Conservation (phyloP, 2,329 filamentous ascomycete species). For the Ceratocystis papillata region DNA sequence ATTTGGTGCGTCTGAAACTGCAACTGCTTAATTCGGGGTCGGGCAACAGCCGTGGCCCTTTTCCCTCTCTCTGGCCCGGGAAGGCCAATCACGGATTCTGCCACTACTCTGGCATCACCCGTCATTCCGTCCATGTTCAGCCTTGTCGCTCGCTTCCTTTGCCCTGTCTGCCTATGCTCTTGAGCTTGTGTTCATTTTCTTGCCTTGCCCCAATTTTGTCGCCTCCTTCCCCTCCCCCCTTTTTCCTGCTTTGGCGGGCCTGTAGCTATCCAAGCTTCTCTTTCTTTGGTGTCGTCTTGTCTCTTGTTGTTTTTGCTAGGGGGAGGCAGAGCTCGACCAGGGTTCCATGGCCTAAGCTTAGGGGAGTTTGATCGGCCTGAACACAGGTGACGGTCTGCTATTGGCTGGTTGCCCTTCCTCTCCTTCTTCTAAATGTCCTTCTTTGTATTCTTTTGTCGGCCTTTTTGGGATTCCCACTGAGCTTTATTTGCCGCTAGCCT, state of each 20-base stretch:
- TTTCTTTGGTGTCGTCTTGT: not conserved
- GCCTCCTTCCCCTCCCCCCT: not conserved
- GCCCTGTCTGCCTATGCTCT: not conserved
- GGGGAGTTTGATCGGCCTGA: constrained; percentile 7
- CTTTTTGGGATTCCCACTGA: not conserved
- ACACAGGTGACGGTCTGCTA: not conserved
- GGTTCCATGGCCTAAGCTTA: constrained; percentile 4
- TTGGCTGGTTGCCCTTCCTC: not conserved
- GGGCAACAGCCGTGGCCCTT: not conserved
- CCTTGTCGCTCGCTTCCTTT: not conserved
- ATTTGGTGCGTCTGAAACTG: too few relatives aligned
- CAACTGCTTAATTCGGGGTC: not conserved
- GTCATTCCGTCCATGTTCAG: not conserved
- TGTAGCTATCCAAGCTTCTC: not conserved
- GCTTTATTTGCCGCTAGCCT: constrained; percentile 13
- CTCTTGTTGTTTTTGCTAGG: not conserved
- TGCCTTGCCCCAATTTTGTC: not conserved
- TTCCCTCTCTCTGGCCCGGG: not conserved
- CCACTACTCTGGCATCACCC: not conserved
- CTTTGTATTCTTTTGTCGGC: constrained; percentile 11
- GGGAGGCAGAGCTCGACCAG: not conserved
- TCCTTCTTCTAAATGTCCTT: constrained; percentile 9
- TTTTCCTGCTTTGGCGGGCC: not conserved
- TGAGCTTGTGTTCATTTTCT: not conserved
- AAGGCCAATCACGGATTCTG: not conserved